Evolutionary conservation across 306 rosid species (phyloP).

Genomic region (Prosopis cineraria): DNA sequence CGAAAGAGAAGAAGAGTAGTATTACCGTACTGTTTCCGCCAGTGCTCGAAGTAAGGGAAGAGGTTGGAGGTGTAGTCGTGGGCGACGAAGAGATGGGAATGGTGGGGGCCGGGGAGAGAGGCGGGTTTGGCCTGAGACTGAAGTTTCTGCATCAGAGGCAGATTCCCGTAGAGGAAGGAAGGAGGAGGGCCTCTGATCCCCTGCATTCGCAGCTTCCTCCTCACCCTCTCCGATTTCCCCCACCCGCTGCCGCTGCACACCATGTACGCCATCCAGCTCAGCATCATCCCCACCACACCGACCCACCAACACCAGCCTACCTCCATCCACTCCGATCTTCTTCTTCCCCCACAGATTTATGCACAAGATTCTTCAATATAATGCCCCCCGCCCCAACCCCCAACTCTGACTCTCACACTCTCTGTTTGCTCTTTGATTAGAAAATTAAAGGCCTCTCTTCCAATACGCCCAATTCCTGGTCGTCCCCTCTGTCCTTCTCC

Average conservation of each 20-base stretch:
- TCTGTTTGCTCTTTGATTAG: too few species aligned
- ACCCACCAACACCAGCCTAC: slow-evolving; percentile 39
- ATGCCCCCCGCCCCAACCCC: too few species aligned
- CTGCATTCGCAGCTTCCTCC: slow-evolving; percentile 64
- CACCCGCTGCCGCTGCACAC: slow-evolving; percentile 39
- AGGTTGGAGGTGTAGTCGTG: slow-evolving; percentile 78
- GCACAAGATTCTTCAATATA: too few species aligned
- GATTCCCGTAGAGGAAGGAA: slow-evolving; percentile 66
- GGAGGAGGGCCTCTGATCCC: slow-evolving; percentile 82
- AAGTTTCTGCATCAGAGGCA: slow-evolving; percentile 76
- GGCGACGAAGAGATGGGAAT: slow-evolving; percentile 53
- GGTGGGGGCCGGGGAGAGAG: slow-evolving; percentile 6
- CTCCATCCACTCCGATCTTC: slow-evolving; percentile 11
- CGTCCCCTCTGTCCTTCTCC: too few species aligned
- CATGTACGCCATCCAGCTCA: slow-evolving; percentile 38
- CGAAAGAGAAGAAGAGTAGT: background rate
- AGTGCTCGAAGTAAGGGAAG: slow-evolving; percentile 85
- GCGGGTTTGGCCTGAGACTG: slow-evolving; percentile 43
- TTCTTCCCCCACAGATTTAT: too few species aligned
- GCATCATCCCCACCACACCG: slow-evolving; percentile 39
- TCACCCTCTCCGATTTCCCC: slow-evolving; percentile 53
- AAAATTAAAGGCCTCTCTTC: too few species aligned
- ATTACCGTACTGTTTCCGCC: slow-evolving; percentile 87
- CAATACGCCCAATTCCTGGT: too few species aligned
- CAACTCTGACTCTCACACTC: too few species aligned